Conservation (phyloP, 2,329 filamentous ascomycete species). For the Fusarium nanum region DNA sequence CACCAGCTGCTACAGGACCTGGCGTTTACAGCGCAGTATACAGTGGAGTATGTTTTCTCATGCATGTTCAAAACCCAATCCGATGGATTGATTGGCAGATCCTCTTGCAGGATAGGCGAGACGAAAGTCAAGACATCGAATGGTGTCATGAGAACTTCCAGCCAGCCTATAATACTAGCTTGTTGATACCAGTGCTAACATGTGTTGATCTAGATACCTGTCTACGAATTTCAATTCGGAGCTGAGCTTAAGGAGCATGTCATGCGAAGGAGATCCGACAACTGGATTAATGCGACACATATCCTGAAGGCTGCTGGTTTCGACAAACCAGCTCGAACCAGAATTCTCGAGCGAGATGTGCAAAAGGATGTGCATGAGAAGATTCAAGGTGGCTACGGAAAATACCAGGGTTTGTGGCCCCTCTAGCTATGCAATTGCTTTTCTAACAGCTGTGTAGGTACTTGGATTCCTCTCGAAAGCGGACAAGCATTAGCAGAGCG, state of each 20-base stretch:
- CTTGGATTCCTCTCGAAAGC: slow-evolving; percentile 91
- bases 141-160: not conserved
- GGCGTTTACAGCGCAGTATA: slow-evolving; percentile 77
- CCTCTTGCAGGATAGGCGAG: not conserved
- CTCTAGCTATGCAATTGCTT: not conserved
- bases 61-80: not conserved
- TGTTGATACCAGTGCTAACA: slow-evolving; percentile 11
- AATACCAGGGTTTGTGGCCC: slow-evolving; percentile 82
- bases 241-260: slow-evolving; percentile 85
- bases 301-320: slow-evolving; percentile 97
- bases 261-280: slow-evolving; percentile 91
- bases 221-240: slow-evolving; percentile 92
- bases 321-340: slow-evolving; percentile 94
- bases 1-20: slow-evolving; percentile 50
- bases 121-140: not conserved
- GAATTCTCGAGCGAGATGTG: slow-evolving; percentile 95
- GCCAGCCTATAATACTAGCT: not conserved
- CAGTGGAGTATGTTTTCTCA: slow-evolving; percentile 68
- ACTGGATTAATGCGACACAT: slow-evolving; percentile 99
- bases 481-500: slow-evolving; percentile 85
- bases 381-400: slow-evolving; percentile 97
- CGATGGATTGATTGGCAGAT: not conserved
- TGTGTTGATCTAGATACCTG: slow-evolving; percentile 75
- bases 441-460: slow-evolving; percentile 66
- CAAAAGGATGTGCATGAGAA: slow-evolving; percentile 98